These are phyloP conservation scores for Infundibulicybe gibba DNA, from an alignment of 768 basidiomycete species.

Conservation along the genomic window DNA sequence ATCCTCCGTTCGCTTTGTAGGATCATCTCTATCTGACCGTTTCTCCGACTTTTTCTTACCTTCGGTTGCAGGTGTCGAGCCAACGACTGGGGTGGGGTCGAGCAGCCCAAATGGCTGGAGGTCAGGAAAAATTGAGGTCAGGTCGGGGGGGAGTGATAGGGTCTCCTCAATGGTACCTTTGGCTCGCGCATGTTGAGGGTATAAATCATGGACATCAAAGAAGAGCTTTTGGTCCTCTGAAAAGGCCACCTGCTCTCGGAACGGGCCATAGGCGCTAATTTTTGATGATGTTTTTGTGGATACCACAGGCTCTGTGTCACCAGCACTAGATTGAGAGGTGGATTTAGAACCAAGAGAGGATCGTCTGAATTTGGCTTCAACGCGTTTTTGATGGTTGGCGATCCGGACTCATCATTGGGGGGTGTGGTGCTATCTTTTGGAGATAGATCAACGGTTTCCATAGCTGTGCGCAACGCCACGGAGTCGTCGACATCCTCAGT, in stretches of 20 bases:
- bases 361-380: constrained; percentile 57
- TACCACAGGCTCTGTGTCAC: constrained; percentile 26
- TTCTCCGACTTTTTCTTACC: constrained; percentile 56
- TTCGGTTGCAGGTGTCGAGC: constrained; percentile 25
- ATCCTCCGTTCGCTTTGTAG: constrained; percentile 77
- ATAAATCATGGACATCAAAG: constrained; percentile 25
- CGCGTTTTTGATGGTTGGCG: background rate
- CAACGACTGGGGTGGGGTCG: constrained; percentile 35
- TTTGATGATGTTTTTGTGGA: constrained; percentile 37
- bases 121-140: constrained; percentile 82
- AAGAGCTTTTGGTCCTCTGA: constrained; percentile 52
- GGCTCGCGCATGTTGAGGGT: constrained; percentile 17
- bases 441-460: background rate
- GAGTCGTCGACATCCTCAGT: constrained; percentile 56
- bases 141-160: constrained; percentile 36
- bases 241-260: constrained; percentile 63
- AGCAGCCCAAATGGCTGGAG: constrained; percentile 58
- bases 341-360: constrained; percentile 45
- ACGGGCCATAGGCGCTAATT: constrained; percentile 45
- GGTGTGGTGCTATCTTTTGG: too few species aligned
- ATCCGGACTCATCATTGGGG: too few species aligned
- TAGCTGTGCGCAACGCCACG: constrained; percentile 27
- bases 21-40: constrained; percentile 61
- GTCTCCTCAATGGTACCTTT: constrained; percentile 17
- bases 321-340: constrained; percentile 34